Evolutionary conservation across 2,329 filamentous ascomycete species (phyloP), one percentile per base, ranked within the genome.

Genomic region (Calonectria crousiana): DNA sequence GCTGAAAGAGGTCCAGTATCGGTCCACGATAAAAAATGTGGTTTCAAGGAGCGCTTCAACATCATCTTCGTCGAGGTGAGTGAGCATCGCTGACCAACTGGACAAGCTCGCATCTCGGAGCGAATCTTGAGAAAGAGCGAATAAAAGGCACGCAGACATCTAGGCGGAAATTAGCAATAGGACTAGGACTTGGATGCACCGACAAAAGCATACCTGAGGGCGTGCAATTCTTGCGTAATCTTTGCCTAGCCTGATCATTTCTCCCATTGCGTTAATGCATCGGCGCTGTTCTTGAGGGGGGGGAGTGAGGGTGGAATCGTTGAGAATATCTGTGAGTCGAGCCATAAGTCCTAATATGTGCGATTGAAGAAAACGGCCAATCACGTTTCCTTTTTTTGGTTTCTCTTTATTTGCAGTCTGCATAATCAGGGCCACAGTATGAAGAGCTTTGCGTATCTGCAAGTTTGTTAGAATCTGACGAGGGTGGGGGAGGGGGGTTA

Each of bases 121-220:
- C 60, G 93, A 90, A 56, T 92, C 89, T 66, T 94, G 91, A 20
- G 93, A 90, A 74, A 98, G 90, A 0, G 95, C 95, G 28, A 95
- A 95, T 75, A 98, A 92, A 16, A 99, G 88, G 82, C 95, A 98
- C n/a, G 96, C 95, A 77, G 95, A 95, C 71, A 98, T 96, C 92
- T 47, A 14, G 26, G 10, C 16, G 14, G 64, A 23, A 75, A 62
- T 74, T n/a, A 72, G 30, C 38, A 20, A 47, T 36, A 4, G 49
- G 1, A 49, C 9, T 62, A 13, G 1, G 13, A 47, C 23, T 2
- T 8, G 28, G 9, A 26, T 13, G 67, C 14, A 18, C 28, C n/a
- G 34, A 84, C 6, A 56, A 32, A 56, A 13, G 56, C 88, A 78
- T 84, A 95, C 94, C 87, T 98, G 96, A 28, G 97, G 96, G 51